A percentile compares a stretch with the other conserved stretches of the same genome.
Evolutionary conservation across 2,329 filamentous ascomycete genomes (phyloP).

Genomic region (Penicillium thymicola): DNA sequence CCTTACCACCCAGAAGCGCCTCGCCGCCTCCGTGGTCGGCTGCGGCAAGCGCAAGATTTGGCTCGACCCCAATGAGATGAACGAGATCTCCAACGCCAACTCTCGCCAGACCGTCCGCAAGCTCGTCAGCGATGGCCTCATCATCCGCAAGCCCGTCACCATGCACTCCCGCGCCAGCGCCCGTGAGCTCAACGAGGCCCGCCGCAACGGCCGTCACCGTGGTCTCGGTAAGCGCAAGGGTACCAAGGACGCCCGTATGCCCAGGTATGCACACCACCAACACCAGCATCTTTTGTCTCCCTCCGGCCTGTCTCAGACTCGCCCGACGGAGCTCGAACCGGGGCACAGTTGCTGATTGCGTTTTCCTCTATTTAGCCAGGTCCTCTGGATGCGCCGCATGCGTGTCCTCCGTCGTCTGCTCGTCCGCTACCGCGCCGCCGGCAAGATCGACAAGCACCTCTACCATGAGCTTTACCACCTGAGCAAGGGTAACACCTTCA

Average conservation of each 20-base stretch:
- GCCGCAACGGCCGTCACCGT: slow-evolving; percentile 94
- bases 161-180: slow-evolving; percentile 99
- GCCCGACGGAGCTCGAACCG: neutral
- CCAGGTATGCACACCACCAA: slow-evolving; percentile 62
- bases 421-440: slow-evolving; percentile 99
- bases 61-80: slow-evolving; percentile 99
- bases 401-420: slow-evolving; percentile 98
- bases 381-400: slow-evolving; percentile 99
- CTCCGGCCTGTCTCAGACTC: neutral
- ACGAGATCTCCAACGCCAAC: slow-evolving; percentile 99
- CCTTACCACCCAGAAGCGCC: slow-evolving; percentile 99
- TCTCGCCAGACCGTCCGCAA: slow-evolving; percentile 99
- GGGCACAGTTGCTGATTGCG: slow-evolving; percentile 19
- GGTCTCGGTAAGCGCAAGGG: slow-evolving; percentile 99
- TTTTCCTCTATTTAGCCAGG: slow-evolving; percentile 62
- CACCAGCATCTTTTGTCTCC: neutral
- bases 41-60: slow-evolving; percentile 99
- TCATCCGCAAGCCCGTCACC: slow-evolving; percentile 99
- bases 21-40: slow-evolving; percentile 96
- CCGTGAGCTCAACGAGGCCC: slow-evolving; percentile 89
- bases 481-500: slow-evolving; percentile 99
- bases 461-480: slow-evolving; percentile 99
- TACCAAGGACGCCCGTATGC: slow-evolving; percentile 99
- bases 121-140: slow-evolving; percentile 98
- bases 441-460: slow-evolving; percentile 99